Conservation (phyloP, 73 alveolate species). For the Paramecium caudatum region DNA sequence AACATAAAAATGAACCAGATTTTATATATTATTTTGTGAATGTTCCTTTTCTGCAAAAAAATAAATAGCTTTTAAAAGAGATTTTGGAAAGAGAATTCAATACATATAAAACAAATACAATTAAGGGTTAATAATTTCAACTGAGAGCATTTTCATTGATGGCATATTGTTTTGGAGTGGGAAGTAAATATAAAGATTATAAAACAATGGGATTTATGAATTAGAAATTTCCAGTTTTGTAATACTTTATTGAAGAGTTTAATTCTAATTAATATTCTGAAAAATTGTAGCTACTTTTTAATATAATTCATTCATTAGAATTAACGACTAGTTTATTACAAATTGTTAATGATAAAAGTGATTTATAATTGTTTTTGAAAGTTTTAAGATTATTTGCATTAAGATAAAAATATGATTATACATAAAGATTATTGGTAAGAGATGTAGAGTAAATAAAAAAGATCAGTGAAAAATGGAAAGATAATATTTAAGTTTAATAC, state of each 20-base stretch:
- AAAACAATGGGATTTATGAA: background rate
- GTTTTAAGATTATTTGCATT: background rate
- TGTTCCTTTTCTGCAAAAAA: background rate
- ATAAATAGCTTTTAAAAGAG: background rate
- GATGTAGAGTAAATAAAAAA: background rate
- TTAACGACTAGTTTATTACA: background rate
- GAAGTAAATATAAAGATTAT: background rate
- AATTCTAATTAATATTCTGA: background rate
- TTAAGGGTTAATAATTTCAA: background rate
- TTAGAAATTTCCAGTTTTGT: background rate
- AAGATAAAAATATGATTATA: background rate
- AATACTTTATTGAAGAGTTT: background rate
- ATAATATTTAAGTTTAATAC: background rate
- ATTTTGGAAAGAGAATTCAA: background rate
- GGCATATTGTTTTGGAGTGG: background rate
- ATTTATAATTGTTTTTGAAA: background rate
- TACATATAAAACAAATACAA: background rate
- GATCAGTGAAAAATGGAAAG: background rate
- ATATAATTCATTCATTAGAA: constrained; percentile 4
- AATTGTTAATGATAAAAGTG: background rate
- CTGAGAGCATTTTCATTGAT: background rate
- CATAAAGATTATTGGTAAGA: background rate
- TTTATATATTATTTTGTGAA: background rate
- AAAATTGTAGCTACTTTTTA: background rate
- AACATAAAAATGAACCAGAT: background rate